These are phyloP conservation scores for Orbilia quercus DNA, from an alignment of 2,329 filamentous ascomycete genomes.

Conservation along the genomic window DNA sequence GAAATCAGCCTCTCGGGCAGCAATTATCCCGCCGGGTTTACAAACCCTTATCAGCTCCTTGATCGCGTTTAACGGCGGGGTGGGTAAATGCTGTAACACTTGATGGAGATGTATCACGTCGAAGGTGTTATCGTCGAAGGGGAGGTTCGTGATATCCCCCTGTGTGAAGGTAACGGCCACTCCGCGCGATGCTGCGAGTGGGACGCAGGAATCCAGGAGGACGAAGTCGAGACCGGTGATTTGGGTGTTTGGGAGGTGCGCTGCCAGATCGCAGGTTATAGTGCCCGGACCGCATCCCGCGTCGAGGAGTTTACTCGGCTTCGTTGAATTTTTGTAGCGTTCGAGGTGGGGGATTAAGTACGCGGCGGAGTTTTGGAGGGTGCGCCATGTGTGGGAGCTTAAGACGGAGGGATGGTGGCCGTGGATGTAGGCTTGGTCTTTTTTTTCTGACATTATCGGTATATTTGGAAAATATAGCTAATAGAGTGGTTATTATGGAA, in stretches of 20 bases:
- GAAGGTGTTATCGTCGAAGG: slow-evolving; percentile 23
- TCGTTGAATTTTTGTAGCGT: slow-evolving; percentile 10
- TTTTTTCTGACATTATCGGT: slow-evolving; percentile 7
- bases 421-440: slow-evolving; percentile 34
- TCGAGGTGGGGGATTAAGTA: slow-evolving; percentile 35
- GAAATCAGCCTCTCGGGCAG: slow-evolving; percentile 29
- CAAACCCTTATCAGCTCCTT: slow-evolving; percentile 33
- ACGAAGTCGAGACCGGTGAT: slow-evolving; percentile 38
- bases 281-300: slow-evolving; percentile 48
- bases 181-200: slow-evolving; percentile 16
- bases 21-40: slow-evolving; percentile 35
- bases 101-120: slow-evolving; percentile 43
- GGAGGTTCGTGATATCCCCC: slow-evolving; percentile 25
- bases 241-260: slow-evolving; percentile 27
- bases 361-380: slow-evolving; percentile 38
- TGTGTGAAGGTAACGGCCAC: slow-evolving; percentile 31
- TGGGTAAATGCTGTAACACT: slow-evolving; percentile 33
- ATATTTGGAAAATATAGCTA: neutral
- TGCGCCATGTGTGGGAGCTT: slow-evolving; percentile 39
- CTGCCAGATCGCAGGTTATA: slow-evolving; percentile 45
- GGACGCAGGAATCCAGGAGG: slow-evolving; percentile 11
- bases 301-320: slow-evolving; percentile 22
- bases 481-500: neutral
- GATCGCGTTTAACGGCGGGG: slow-evolving; percentile 24
- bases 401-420: slow-evolving; percentile 45